These are phyloP conservation scores for Anthracocystis setariae DNA, from an alignment of 1,284 basidiomycete genomes.

Conservation along the genomic window DNA sequence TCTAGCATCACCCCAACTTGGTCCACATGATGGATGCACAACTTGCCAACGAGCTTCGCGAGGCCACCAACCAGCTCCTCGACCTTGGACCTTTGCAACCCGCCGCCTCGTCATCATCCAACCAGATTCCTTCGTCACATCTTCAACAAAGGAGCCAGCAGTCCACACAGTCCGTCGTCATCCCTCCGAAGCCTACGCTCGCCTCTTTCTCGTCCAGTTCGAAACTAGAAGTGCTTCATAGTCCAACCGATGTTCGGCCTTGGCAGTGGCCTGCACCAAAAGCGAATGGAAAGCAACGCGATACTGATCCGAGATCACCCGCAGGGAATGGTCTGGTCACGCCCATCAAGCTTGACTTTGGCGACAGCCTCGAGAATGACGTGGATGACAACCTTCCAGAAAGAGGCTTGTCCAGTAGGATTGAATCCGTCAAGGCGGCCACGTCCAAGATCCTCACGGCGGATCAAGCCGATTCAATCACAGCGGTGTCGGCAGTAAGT, in stretches of 20 bases:
- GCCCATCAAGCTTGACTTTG: slow-evolving; percentile 22
- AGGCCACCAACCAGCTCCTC: slow-evolving; percentile 47
- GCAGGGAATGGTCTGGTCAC: not conserved
- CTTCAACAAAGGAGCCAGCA: not conserved
- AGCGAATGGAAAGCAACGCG: not conserved
- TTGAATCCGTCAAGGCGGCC: slow-evolving; percentile 29
- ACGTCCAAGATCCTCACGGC: slow-evolving; percentile 3
- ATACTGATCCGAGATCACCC: not conserved
- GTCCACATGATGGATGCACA: slow-evolving; percentile 30
- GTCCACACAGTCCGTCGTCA: not conserved
- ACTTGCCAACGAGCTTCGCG: slow-evolving; percentile 44
- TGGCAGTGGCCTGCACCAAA: slow-evolving; percentile 29
- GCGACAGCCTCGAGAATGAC: slow-evolving; percentile 10
- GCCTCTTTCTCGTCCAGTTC: slow-evolving; percentile 21
- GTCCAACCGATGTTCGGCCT: slow-evolving; percentile 42
- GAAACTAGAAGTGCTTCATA: slow-evolving; percentile 32
- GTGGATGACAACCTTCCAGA: slow-evolving; percentile 35
- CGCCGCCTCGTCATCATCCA: slow-evolving; percentile 11
- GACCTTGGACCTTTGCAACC: slow-evolving; percentile 26
- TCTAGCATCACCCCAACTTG: no score
- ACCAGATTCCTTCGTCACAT: slow-evolving; percentile 6
- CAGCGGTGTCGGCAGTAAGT: not conserved
- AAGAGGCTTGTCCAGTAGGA: slow-evolving; percentile 22
- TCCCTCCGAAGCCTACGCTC: not conserved
- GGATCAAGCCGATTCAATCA: not conserved